phyloP scores from a whole-genome alignment of 2,329 filamentous ascomycete genomes.

The Nannizzia gypsea region DNA sequence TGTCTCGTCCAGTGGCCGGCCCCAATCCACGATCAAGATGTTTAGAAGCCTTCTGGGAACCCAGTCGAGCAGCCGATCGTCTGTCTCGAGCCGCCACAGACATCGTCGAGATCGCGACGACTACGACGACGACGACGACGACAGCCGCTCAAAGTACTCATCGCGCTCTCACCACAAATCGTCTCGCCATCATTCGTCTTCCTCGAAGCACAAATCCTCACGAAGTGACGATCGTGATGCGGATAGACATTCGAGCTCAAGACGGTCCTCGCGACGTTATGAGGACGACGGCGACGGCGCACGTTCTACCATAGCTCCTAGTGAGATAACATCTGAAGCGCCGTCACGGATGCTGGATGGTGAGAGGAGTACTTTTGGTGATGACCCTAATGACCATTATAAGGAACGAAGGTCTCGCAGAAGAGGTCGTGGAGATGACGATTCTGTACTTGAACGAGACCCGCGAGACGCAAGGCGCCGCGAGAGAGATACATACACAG shows the following conservation, averaged over 20 bases:
- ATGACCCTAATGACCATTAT: conserved; percentile 5
- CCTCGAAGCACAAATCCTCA: conserved; percentile 30
- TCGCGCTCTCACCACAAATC: conserved; percentile 12
- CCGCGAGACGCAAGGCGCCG: background rate
- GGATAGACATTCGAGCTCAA: conserved; percentile 24
- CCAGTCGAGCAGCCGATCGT: conserved; percentile 5
- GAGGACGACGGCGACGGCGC: background rate
- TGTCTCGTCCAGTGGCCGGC: conserved; percentile 1
- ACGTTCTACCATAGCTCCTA: background rate
- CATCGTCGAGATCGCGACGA: conserved; percentile 14
- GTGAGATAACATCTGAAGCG: background rate
- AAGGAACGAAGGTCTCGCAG: conserved; percentile 11
- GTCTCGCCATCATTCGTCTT: conserved; percentile 16
- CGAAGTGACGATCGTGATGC: conserved; percentile 38
- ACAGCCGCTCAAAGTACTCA: conserved; percentile 23
- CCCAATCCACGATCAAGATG: conserved; percentile 5
- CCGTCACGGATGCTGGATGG: background rate
- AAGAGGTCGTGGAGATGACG: background rate
- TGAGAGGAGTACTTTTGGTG: background rate
- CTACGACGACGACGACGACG: conserved; percentile 24
- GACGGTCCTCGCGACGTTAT: conserved; percentile 19
- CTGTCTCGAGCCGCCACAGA: conserved; percentile 12
- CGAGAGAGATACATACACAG: background rate
- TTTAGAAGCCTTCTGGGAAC: conserved; percentile 8
- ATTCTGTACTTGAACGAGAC: background rate